Conservation (phyloP, 768 basidiomycete genomes). For the Asterophora lycoperdoides region DNA sequence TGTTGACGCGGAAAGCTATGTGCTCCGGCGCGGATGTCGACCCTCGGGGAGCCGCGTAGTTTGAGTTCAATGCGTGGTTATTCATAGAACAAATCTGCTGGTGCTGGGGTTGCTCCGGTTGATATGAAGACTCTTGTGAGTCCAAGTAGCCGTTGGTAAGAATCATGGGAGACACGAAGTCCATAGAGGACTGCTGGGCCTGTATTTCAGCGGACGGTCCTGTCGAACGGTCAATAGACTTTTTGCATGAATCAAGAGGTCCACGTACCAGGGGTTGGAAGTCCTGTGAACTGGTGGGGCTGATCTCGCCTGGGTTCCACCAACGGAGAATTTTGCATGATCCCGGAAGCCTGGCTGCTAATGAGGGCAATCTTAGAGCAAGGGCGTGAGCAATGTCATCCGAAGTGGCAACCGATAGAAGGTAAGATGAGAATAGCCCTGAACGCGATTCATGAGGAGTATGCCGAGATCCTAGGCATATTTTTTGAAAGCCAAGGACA, state of each 20-base stretch:
- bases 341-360: conserved; percentile 42
- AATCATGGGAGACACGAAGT: conserved; percentile 61
- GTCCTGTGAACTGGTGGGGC: conserved; percentile 39
- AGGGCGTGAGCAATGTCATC: background rate
- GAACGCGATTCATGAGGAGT: too few relatives aligned
- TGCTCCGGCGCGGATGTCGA: conserved; percentile 68
- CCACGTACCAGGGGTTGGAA: conserved; percentile 65
- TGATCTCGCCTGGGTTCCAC: conserved; percentile 26
- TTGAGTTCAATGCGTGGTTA: conserved; percentile 20
- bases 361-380: conserved; percentile 60
- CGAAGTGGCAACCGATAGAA: background rate
- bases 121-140: conserved; percentile 12
- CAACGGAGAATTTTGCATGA: conserved; percentile 30
- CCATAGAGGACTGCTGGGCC: conserved; percentile 48
- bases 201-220: conserved; percentile 66
- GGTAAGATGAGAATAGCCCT: too few relatives aligned
- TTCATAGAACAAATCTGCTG: conserved; percentile 17
- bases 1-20: conserved; percentile 57
- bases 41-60: conserved; percentile 23
- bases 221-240: conserved; percentile 19
- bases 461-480: too few relatives aligned
- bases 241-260: conserved; percentile 2
- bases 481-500: too few relatives aligned
- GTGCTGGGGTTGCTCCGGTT: conserved; percentile 7
- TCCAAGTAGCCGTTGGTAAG: conserved; percentile 38